phyloP scores from a whole-genome alignment of 2,329 filamentous ascomycete species.

The Aspergillus tanneri region DNA sequence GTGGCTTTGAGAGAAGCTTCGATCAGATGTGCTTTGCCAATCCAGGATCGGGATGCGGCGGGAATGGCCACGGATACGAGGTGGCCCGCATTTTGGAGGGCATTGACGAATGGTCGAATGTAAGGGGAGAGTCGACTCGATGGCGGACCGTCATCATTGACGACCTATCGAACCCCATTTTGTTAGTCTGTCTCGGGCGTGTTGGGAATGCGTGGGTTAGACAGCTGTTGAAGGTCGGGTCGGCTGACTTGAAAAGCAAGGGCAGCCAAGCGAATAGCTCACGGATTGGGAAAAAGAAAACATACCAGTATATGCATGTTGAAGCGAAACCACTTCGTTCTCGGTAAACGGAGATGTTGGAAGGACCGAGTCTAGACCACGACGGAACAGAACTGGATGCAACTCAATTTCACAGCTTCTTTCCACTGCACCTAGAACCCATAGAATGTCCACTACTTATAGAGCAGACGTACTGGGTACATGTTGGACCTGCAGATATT shows the following conservation, averaged over 20 bases:
- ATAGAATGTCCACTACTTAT: constrained; percentile 18
- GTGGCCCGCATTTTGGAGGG: constrained; percentile 71
- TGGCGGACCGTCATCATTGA: constrained; percentile 75
- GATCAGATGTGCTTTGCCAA: constrained; percentile 92
- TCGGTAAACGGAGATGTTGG: not conserved
- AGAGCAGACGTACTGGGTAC: constrained; percentile 18
- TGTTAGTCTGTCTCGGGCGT: not conserved
- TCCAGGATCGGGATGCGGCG: constrained; percentile 87
- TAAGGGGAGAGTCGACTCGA: constrained; percentile 71
- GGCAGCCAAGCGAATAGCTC: constrained; percentile 10
- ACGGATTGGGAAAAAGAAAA: constrained; percentile 12
- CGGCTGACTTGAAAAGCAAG: constrained; percentile 12
- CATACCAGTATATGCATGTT: constrained; percentile 51
- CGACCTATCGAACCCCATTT: constrained; percentile 28
- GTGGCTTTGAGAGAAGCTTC: constrained; percentile 75
- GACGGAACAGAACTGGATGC: not conserved
- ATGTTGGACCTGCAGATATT: constrained; percentile 18
- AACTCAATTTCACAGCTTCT: not conserved
- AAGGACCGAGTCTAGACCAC: not conserved
- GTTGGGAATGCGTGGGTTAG: not conserved
- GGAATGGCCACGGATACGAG: constrained; percentile 83
- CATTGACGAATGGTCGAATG: constrained; percentile 67
- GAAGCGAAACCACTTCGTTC: not conserved
- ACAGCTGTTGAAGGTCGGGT: not conserved
- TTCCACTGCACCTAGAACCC: not conserved